Conservation (phyloP, 441 rosid species). For the Biscutella auriculata region DNA sequence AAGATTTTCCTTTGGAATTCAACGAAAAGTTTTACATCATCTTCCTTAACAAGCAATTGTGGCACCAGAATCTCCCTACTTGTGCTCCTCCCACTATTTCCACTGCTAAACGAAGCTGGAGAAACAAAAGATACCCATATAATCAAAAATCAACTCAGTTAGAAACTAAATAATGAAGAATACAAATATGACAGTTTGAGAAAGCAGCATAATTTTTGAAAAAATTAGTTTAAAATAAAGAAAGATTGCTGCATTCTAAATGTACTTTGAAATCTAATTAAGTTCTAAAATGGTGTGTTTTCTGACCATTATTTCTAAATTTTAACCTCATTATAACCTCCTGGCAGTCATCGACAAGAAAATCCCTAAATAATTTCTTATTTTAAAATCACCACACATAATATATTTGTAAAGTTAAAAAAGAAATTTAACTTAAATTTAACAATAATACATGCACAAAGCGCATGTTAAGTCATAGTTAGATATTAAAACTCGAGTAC, state of each 20-base stretch:
- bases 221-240: background rate
- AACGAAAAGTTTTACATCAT: constrained; percentile 42
- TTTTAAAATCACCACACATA: too few relatives aligned
- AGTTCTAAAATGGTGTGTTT: too few relatives aligned
- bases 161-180: background rate
- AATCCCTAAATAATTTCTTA: too few relatives aligned
- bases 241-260: background rate
- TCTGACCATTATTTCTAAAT: too few relatives aligned
- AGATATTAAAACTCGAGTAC: too few relatives aligned
- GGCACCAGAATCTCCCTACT: constrained; percentile 62
- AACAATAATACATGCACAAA: too few relatives aligned
- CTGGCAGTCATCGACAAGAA: too few relatives aligned
- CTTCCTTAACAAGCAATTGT: constrained; percentile 72
- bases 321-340: too few relatives aligned
- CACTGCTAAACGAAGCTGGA: constrained; percentile 52
- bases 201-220: background rate
- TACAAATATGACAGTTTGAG: background rate
- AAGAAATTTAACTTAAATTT: too few relatives aligned
- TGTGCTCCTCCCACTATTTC: constrained; percentile 25
- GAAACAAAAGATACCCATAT: background rate
- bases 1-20: constrained; percentile 51
- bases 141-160: background rate
- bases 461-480: too few relatives aligned
- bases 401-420: too few relatives aligned
- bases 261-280: too few relatives aligned